Evolutionary conservation across 2,329 filamentous ascomycete genomes (phyloP).

Genomic region (Paracoccidioides brasiliensis): DNA sequence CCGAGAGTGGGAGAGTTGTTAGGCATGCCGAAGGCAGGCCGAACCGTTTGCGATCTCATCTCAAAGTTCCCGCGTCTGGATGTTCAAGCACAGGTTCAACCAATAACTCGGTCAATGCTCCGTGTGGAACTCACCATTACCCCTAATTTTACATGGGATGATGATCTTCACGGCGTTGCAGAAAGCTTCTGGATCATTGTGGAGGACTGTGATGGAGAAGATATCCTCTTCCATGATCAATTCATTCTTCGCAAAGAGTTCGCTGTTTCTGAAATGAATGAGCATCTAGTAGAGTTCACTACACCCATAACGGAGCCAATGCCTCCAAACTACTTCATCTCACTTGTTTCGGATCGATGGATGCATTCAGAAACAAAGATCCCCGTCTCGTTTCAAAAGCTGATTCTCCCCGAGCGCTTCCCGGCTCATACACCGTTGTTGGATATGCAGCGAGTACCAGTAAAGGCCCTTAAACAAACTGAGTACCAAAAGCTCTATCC

Average conservation of each 20-base stretch:
- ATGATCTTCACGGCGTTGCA: slow-evolving; percentile 68
- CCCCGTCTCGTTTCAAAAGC: slow-evolving; percentile 85
- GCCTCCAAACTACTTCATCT: slow-evolving; percentile 98
- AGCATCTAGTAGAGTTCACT: slow-evolving; percentile 91
- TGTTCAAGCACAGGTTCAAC: slow-evolving; percentile 84
- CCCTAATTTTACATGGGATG: slow-evolving; percentile 94
- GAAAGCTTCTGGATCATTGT: slow-evolving; percentile 97
- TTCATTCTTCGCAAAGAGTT: slow-evolving; percentile 88
- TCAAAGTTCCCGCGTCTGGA: slow-evolving; percentile 88
- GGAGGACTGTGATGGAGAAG: slow-evolving; percentile 93
- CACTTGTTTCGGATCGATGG: slow-evolving; percentile 88
- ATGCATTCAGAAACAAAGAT: slow-evolving; percentile 95
- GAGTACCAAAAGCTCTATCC: slow-evolving; percentile 75
- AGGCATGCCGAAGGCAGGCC: slow-evolving; percentile 77
- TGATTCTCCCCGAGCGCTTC: slow-evolving; percentile 90
- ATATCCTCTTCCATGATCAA: slow-evolving; percentile 87
- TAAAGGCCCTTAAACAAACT: slow-evolving; percentile 73
- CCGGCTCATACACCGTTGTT: slow-evolving; percentile 84
- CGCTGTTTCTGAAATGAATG: slow-evolving; percentile 69
- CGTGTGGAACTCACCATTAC: slow-evolving; percentile 81
- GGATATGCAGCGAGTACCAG: slow-evolving; percentile 80
- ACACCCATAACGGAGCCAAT: slow-evolving; percentile 94
- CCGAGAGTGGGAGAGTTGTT: slow-evolving; percentile 92
- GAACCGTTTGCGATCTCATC: slow-evolving; percentile 71
- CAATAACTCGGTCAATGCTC: slow-evolving; percentile 86